Evolutionary conservation across 23 red algal species (phyloP).

Genomic region (Rhodosorus marinus): DNA sequence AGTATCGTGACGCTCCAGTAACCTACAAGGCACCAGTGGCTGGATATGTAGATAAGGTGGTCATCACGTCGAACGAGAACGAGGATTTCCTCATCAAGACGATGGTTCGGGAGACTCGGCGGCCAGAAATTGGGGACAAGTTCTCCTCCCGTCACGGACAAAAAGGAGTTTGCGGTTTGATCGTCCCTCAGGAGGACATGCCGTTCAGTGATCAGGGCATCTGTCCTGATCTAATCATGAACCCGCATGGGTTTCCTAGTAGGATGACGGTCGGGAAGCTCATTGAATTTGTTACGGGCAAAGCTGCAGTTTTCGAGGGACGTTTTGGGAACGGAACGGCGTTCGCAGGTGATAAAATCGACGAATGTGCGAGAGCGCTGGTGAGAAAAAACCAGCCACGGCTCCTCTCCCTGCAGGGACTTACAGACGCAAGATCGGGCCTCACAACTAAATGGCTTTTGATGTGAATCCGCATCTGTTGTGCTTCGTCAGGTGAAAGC

Average conservation of each 20-base stretch:
- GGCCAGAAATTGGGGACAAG: conserved; percentile 85
- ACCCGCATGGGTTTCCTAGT: conserved; percentile 90
- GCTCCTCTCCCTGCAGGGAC: conserved; percentile 1
- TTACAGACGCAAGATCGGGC: neutral
- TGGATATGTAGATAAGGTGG: conserved; percentile 41
- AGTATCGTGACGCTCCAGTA: conserved; percentile 11
- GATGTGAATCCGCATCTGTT: too few relatives aligned
- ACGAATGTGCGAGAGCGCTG: conserved; percentile 32
- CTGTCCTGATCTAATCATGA: conserved; percentile 88
- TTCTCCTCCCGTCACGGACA: conserved; percentile 95
- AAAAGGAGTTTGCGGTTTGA: conserved; percentile 77
- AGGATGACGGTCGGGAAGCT: conserved; percentile 96
- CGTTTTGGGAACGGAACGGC: conserved; percentile 58
- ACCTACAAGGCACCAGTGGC: conserved; percentile 20
- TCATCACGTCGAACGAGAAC: conserved; percentile 42
- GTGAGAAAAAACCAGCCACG: conserved; percentile 7
- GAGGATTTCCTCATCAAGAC: conserved; percentile 62
- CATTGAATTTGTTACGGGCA: conserved; percentile 88
- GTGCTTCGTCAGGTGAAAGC: too few relatives aligned
- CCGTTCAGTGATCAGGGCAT: conserved; percentile 84
- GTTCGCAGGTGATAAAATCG: conserved; percentile 49
- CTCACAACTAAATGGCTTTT: neutral
- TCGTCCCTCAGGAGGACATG: conserved; percentile 72
- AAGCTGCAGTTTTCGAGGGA: conserved; percentile 69
- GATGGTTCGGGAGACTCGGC: conserved; percentile 71